Evolutionary conservation across 768 basidiomycete species (phyloP).

Genomic region (Hirschioporus abietinus): DNA sequence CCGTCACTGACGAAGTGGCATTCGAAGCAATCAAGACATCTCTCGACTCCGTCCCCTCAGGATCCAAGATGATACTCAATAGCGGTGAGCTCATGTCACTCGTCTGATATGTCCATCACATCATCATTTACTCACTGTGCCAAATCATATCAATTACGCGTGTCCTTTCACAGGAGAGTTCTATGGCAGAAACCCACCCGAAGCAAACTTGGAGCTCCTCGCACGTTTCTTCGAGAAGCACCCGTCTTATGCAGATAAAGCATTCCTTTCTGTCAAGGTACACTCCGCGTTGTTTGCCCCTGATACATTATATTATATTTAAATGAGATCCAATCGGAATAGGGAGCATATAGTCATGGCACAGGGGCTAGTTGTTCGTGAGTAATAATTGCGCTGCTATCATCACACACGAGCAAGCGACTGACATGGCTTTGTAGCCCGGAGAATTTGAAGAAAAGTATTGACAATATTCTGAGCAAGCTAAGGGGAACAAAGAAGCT

Average conservation of each 20-base stretch:
- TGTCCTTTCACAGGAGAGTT: conserved; percentile 26
- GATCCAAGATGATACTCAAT: conserved; percentile 46
- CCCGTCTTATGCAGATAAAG: conserved; percentile 38
- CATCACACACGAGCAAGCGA: neutral
- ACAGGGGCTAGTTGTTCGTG: neutral
- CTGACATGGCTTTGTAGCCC: conserved; percentile 13
- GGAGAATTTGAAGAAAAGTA: conserved; percentile 43
- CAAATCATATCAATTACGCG: too few relatives aligned
- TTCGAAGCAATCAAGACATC: conserved; percentile 58
- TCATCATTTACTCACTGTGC: too few relatives aligned
- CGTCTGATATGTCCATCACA: too few relatives aligned
- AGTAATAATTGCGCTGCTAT: neutral
- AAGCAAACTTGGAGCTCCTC: conserved; percentile 42
- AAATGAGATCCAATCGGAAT: too few relatives aligned
- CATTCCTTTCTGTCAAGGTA: conserved; percentile 47
- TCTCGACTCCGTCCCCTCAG: conserved; percentile 35
- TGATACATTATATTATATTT: too few relatives aligned
- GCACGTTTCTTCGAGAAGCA: conserved; percentile 44
- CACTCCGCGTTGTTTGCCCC: conserved; percentile 12
- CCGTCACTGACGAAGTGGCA: conserved; percentile 50
- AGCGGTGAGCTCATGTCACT: conserved; percentile 27
- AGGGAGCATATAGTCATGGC: neutral
- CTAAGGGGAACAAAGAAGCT: conserved; percentile 49
- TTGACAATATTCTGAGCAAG: conserved; percentile 37
- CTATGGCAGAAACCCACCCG: conserved; percentile 27